Percentiles rank a stretch among this genome's conserved stretches.
Evolutionary conservation across 306 rosid species (phyloP).

Genomic region (Fragaria iinumae): DNA sequence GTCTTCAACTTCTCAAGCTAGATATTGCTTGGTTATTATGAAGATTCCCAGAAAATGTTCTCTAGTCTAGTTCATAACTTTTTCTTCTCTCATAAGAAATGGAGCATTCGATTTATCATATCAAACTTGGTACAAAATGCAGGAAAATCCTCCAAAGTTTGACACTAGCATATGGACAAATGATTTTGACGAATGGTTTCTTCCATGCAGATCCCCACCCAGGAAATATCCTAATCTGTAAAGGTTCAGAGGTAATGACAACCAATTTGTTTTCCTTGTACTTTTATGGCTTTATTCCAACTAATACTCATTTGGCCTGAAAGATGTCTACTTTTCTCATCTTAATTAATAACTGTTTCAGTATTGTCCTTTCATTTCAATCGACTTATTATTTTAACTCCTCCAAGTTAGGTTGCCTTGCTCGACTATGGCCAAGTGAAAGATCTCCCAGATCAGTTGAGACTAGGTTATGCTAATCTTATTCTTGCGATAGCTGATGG

Average conservation of each 20-base stretch:
- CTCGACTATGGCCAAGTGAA: constrained; percentile 98
- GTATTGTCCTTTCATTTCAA: background rate
- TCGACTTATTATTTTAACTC: constrained; percentile 12
- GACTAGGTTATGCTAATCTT: constrained; percentile 92
- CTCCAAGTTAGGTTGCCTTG: constrained; percentile 72
- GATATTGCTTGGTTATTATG: background rate
- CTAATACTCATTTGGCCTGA: background rate
- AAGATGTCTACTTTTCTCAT: background rate
- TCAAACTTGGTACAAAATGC: constrained; percentile 34
- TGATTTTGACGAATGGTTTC: constrained; percentile 93
- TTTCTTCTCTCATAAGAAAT: background rate
- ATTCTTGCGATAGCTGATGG: constrained; percentile 79
- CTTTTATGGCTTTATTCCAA: background rate
- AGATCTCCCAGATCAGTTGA: constrained; percentile 89
- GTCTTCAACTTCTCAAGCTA: background rate
- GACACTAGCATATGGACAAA: constrained; percentile 98
- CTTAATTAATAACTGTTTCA: constrained; percentile 3
- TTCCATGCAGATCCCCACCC: constrained; percentile 99
- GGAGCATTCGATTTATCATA: background rate
- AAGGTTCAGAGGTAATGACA: constrained; percentile 88
- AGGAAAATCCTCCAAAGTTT: constrained; percentile 92
- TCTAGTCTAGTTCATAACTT: background rate
- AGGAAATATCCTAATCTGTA: constrained; percentile 87
- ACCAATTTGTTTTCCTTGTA: constrained; percentile 12
- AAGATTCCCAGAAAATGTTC: background rate